phyloP scores from a whole-genome alignment of 805 yeast genomes.

The Tanozyma kutaoensis region DNA sequence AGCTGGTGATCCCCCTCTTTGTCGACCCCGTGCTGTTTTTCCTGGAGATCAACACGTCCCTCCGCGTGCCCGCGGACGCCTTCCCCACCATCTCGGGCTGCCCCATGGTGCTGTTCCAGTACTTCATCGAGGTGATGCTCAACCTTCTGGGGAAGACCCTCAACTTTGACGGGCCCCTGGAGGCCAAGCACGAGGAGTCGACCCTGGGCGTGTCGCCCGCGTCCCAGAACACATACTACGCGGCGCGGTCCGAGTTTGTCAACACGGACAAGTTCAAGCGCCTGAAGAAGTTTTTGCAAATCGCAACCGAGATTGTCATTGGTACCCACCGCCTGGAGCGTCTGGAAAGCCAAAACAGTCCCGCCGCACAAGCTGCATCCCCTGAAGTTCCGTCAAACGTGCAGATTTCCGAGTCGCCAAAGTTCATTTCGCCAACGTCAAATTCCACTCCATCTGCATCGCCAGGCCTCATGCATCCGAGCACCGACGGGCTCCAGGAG shows the following conservation, averaged over 20 bases:
- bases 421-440: no score
- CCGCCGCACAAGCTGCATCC: no score
- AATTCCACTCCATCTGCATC: no score
- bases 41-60: conserved; percentile 44
- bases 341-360: no score
- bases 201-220: conserved; percentile 6
- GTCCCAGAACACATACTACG: conserved; percentile 12
- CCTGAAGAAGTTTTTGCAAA: conserved; percentile 64
- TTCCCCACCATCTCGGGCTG: conserved; percentile 74
- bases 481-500: no score
- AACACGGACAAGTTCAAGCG: conserved; percentile 74
- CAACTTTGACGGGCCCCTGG: conserved; percentile 8
- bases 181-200: conserved; percentile 2
- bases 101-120: conserved; percentile 65
- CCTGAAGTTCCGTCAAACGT: no score
- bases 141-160: conserved; percentile 56
- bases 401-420: no score
- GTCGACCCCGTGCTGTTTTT: conserved; percentile 55
- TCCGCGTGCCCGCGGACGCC: conserved; percentile 71
- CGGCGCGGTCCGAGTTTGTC: conserved; percentile 36
- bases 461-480: no score
- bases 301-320: conserved; percentile 66
- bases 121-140: conserved; percentile 72
- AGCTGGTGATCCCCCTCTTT: conserved; percentile 61
- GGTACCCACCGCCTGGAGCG: conserved; percentile 55